Evolutionary conservation across 2,329 filamentous ascomycete genomes (phyloP).

Genomic region (Ascochyta fabae): DNA sequence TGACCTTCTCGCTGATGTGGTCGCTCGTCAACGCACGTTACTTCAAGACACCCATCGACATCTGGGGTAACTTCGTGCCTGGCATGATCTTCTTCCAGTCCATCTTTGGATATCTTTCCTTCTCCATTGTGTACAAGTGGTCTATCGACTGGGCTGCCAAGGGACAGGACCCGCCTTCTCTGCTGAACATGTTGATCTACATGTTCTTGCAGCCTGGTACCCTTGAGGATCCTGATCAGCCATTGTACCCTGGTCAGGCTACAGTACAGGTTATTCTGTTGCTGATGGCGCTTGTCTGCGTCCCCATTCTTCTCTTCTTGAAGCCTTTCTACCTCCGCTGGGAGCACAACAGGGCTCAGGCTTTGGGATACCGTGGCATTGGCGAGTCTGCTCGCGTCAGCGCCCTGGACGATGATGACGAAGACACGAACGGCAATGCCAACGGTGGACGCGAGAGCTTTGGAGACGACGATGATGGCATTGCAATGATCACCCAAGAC

Average conservation of each 20-base stretch:
- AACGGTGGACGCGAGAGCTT: constrained; percentile 70
- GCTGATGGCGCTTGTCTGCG: constrained; percentile 81
- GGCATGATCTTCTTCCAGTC: constrained; percentile 99
- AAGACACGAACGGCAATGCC: constrained; percentile 63
- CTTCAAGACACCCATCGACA: constrained; percentile 93
- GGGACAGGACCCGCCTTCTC: constrained; percentile 75
- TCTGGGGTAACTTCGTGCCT: constrained; percentile 96
- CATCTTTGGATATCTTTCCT: constrained; percentile 94
- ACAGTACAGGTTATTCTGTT: constrained; percentile 78
- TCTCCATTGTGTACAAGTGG: constrained; percentile 98
- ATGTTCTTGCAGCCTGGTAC: constrained; percentile 94
- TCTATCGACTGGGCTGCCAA: constrained; percentile 80
- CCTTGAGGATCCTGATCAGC: constrained; percentile 64
- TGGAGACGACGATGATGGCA: constrained; percentile 78
- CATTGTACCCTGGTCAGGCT: constrained; percentile 79
- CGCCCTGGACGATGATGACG: constrained; percentile 87
- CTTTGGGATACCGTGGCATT: constrained; percentile 88
- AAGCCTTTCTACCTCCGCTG: constrained; percentile 95
- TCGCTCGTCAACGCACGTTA: constrained; percentile 92
- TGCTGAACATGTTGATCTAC: constrained; percentile 99
- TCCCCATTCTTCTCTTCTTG: constrained; percentile 88
- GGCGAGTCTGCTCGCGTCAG: constrained; percentile 88
- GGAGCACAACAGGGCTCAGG: constrained; percentile 89
- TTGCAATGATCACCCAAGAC: constrained; percentile 88
- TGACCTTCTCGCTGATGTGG: constrained; percentile 97